Evolutionary conservation across 2,329 filamentous ascomycete species (phyloP).

Genomic region (Alternaria triticina): DNA sequence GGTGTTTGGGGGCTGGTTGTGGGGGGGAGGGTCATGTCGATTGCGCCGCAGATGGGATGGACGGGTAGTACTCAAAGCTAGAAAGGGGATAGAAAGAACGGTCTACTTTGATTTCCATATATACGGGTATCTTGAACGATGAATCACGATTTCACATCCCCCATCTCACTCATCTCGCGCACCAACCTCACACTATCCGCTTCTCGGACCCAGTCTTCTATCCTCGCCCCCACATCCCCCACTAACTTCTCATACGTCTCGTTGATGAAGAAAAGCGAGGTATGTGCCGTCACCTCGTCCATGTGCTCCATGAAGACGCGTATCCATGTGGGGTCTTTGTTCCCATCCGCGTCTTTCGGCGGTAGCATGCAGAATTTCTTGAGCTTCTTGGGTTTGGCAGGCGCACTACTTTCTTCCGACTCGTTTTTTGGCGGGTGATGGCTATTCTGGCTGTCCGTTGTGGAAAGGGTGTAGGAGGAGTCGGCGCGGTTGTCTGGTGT

Average conservation of each 20-base stretch:
- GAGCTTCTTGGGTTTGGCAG: constrained; percentile 58
- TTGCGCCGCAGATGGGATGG: constrained; percentile 9
- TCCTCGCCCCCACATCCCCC: constrained; percentile 71
- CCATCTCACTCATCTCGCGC: constrained; percentile 30
- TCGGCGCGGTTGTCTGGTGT: constrained; percentile 29
- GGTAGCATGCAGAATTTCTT: constrained; percentile 82
- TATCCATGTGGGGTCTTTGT: constrained; percentile 75
- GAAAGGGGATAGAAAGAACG: background rate
- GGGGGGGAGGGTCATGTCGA: background rate
- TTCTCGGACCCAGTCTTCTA: constrained; percentile 74
- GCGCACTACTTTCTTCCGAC: background rate
- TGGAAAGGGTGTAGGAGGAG: constrained; percentile 29
- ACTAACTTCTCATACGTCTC: constrained; percentile 78
- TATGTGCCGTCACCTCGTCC: constrained; percentile 86
- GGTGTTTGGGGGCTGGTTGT: constrained; percentile 9
- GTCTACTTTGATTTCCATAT: background rate
- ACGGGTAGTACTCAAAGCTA: background rate
- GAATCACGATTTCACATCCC: constrained; percentile 1
- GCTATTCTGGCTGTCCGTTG: constrained; percentile 21
- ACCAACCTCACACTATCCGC: constrained; percentile 52
- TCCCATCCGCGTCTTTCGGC: constrained; percentile 61
- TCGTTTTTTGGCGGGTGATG: background rate
- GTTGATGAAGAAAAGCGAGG: constrained; percentile 76
- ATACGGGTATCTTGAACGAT: background rate
- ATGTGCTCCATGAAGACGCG: constrained; percentile 80